Evolutionary conservation across 352 stramenopile species (phyloP), one percentile per base, ranked within the genome.

Genomic region (Thalassiosira exigua): DNA sequence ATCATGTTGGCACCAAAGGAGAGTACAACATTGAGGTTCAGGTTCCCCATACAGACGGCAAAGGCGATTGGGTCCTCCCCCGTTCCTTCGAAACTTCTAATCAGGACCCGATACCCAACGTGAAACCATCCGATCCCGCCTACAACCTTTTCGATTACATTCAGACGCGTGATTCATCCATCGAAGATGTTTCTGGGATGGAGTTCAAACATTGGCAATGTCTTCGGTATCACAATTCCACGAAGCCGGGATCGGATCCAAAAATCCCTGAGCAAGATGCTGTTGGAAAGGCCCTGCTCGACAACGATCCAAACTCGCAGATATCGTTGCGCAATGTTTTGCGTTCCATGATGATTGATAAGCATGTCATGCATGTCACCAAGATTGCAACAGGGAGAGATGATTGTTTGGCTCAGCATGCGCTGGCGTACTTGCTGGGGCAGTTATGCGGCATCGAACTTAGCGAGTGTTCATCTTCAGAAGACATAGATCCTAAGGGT

Each of bases 401-500:
- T 7, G 22, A 12, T 39, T 59, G 51, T 26, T 59, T 26, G 11
- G 4, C 51, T 59, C 51, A 59, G 51, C 51, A 41, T 59, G 51
- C 51, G 7, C 22, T 59, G 51, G 51, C 51, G 5, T 59, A 59
- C n/a, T 36, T 59, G 51, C 12, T 59, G 30, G 51, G 51, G 12
- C 51, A 59, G 24, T 33, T 59, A 7, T 59, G 51, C 36, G 51
- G 51, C 22, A 59, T 59, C 7, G 51, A 59, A 26, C 24, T 59
- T 9, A 59, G 51, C 51, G 51, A 59, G 51, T 17, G 12, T 26
- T 36, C 51, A 39, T 19, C 22, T 41, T 19, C 5, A 32, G 19
- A 24, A 19, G 51, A 59, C 21, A 26, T 59, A 12, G 51, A 59
- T 33, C 12, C 51, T 5, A 59, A 59, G 24, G 4, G 7, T 17